phyloP scores from a whole-genome alignment of 2,329 filamentous ascomycete species.

The Aspergillus neotritici region DNA sequence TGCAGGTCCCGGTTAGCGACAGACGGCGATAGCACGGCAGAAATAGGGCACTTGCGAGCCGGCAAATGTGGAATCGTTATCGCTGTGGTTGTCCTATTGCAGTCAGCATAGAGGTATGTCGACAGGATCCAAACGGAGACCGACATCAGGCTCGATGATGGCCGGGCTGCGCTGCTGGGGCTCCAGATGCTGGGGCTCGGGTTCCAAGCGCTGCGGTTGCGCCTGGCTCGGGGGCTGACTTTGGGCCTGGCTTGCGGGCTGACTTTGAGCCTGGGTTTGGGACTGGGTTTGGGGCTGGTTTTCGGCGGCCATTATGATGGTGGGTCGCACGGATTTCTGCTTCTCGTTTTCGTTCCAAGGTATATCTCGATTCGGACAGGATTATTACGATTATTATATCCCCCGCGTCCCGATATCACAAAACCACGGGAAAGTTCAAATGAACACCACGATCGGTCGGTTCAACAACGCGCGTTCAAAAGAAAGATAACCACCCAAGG shows the following conservation, averaged over 20 bases:
- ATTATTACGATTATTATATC: too few species aligned
- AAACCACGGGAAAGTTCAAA: too few species aligned
- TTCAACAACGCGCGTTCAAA: too few species aligned
- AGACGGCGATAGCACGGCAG: background rate
- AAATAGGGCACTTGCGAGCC: conserved; percentile 20
- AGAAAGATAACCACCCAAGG: too few species aligned
- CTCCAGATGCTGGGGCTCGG: background rate
- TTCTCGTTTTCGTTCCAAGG: too few species aligned
- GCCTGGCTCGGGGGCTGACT: background rate
- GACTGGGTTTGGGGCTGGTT: too few species aligned
- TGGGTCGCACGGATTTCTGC: too few species aligned
- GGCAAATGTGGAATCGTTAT: conserved; percentile 23
- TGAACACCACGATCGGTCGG: too few species aligned
- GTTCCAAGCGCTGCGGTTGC: background rate
- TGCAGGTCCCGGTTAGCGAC: conserved; percentile 9
- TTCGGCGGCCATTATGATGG: too few species aligned
- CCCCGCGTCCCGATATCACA: too few species aligned
- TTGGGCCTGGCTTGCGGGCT: too few species aligned
- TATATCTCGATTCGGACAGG: too few species aligned
- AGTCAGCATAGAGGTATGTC: background rate
- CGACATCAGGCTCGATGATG: conserved; percentile 24
- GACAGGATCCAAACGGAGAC: conserved; percentile 4
- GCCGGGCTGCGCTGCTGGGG: conserved; percentile 5
- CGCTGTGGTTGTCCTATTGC: conserved; percentile 15
- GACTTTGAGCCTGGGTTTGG: background rate